Evolutionary conservation across 495 filamentous ascomycete genomes (phyloP).

Genomic region (Lophiotrema nucula): DNA sequence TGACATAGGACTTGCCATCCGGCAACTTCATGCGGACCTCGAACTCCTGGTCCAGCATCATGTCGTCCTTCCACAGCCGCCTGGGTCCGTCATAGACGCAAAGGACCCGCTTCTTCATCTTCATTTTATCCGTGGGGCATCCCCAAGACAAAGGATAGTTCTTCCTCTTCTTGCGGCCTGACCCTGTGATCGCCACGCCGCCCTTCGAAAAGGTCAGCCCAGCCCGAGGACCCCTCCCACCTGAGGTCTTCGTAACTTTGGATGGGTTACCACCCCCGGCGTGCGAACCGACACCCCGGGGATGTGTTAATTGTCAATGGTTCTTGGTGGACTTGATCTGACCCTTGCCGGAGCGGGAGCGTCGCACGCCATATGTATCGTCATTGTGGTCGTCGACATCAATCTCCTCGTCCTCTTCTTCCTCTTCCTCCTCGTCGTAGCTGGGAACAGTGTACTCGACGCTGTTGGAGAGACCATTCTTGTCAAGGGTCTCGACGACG

Average conservation of each 20-base stretch:
- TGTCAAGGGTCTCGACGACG: conserved; percentile 79
- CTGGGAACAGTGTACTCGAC: conserved; percentile 51
- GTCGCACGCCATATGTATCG: conserved; percentile 55
- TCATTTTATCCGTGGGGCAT: conserved; percentile 84
- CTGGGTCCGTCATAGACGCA: conserved; percentile 88
- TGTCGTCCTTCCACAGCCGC: conserved; percentile 94
- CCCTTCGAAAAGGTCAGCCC: conserved; percentile 50
- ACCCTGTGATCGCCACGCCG: conserved; percentile 56
- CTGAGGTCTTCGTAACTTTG: conserved; percentile 44
- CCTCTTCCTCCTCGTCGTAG: conserved; percentile 57
- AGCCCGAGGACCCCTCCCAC: conserved; percentile 41
- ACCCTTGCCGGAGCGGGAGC: conserved; percentile 51
- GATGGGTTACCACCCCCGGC: conserved; percentile 51
- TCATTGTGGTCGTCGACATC: conserved; percentile 61
- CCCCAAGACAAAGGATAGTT: conserved; percentile 93
- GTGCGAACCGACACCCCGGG: conserved; percentile 54
- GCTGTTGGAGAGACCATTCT: conserved; percentile 67
- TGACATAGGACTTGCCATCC: conserved; percentile 72
- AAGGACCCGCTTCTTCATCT: conserved; percentile 93
- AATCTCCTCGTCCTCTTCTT: conserved; percentile 62
- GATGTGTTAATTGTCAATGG: conserved; percentile 60
- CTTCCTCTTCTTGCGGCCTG: conserved; percentile 80
- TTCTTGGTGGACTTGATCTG: conserved; percentile 45
- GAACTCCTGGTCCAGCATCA: conserved; percentile 95
- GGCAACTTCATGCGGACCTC: conserved; percentile 83